These are phyloP conservation scores for Botrytis pseudocinerea DNA, from an alignment of 2,329 filamentous ascomycete genomes.

Conservation along the genomic window DNA sequence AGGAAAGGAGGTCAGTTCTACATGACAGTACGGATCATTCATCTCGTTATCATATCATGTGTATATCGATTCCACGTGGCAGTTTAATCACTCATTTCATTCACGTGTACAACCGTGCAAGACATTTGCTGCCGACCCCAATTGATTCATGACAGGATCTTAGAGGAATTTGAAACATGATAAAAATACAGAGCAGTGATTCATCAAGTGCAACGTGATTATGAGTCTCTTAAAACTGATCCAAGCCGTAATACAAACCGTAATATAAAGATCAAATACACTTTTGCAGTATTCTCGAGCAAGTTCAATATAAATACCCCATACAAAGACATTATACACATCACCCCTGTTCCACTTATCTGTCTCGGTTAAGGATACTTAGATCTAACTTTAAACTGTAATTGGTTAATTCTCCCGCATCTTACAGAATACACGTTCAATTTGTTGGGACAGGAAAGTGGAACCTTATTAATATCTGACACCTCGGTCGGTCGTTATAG, in stretches of 20 bases:
- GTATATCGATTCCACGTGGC: conserved; percentile 13
- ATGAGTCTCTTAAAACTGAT: neutral
- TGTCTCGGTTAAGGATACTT: conserved; percentile 11
- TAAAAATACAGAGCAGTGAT: neutral
- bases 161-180: neutral
- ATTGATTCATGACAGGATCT: neutral
- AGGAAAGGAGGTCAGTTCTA: conserved; percentile 26
- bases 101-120: conserved; percentile 12
- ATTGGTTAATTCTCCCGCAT: conserved; percentile 8
- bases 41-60: neutral
- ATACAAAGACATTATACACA: conserved; percentile 10
- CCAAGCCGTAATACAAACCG: neutral
- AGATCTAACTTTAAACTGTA: neutral
- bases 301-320: neutral
- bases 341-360: conserved; percentile 15
- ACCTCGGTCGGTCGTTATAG: conserved; percentile 13
- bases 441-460: conserved; percentile 22
- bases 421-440: neutral
- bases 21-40: conserved; percentile 3
- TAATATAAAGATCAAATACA: neutral
- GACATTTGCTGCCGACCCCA: neutral
- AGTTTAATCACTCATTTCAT: conserved; percentile 8
- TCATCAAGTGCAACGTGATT: neutral
- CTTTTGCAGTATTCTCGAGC: neutral
- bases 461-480: conserved; percentile 7